Evolutionary conservation across 164 flowering plant genomes (phyloP).

Genomic region (Umbilicus rupestris): DNA sequence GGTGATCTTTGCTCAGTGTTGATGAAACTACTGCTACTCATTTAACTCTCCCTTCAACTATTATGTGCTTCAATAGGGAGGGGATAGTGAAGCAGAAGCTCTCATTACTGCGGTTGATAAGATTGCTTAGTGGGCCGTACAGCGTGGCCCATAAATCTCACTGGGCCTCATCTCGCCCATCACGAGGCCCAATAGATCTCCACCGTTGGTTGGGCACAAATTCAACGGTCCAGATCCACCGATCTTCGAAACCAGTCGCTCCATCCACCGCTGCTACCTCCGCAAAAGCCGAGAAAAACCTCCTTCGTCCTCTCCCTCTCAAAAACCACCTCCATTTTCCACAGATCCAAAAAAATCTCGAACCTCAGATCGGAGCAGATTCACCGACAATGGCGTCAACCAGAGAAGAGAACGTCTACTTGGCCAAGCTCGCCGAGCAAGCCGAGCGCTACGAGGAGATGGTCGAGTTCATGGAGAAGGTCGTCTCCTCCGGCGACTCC

Average conservation of each 20-base stretch:
- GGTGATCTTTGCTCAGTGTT: too few species aligned
- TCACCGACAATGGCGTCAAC: neutral
- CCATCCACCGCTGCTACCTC: neutral
- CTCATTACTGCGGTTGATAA: too few species aligned
- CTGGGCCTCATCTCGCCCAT: neutral
- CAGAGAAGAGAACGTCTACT: neutral
- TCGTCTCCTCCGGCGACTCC: neutral
- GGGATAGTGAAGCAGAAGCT: too few species aligned
- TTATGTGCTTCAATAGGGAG: too few species aligned
- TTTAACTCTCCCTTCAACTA: too few species aligned
- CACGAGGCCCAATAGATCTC: neutral
- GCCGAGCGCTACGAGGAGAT: conserved; percentile 2
- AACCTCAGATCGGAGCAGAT: neutral
- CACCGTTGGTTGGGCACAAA: neutral
- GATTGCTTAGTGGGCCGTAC: too few species aligned
- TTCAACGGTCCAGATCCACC: neutral
- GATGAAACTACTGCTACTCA: too few species aligned
- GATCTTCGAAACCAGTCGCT: neutral
- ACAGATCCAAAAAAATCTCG: neutral
- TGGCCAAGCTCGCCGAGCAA: conserved; percentile 2
- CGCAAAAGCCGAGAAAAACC: conserved; percentile 4
- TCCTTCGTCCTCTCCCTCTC: neutral
- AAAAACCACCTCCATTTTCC: neutral
- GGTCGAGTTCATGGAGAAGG: conserved; percentile 2
- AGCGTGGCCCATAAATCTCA: neutral